These are phyloP conservation scores for Stemphylium vesicarium DNA, from an alignment of 2,329 filamentous ascomycete species.

Conservation along the genomic window DNA sequence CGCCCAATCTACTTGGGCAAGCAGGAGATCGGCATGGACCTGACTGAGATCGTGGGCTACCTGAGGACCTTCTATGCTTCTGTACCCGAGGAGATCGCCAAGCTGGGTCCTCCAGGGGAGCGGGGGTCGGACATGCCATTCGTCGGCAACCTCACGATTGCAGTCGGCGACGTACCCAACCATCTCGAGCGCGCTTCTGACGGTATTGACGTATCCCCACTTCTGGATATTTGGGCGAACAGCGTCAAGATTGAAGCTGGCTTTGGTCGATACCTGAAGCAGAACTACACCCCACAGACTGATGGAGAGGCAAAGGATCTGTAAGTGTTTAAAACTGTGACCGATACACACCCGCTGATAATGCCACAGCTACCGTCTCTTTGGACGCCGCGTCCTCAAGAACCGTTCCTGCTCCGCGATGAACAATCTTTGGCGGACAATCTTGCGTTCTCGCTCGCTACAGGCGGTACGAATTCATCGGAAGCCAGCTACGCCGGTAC, in stretches of 20 bases:
- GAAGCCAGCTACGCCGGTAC: background rate
- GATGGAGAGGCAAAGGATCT: constrained; percentile 43
- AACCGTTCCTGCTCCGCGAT: constrained; percentile 30
- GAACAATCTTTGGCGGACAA: constrained; percentile 32
- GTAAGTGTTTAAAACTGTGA: constrained; percentile 17
- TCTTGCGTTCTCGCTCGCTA: constrained; percentile 30
- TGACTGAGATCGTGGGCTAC: constrained; percentile 27
- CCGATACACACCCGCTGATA: constrained; percentile 3
- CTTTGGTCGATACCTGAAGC: constrained; percentile 36
- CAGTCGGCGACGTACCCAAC: constrained; percentile 23
- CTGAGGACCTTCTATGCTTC: constrained; percentile 29
- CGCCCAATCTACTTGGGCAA: constrained; percentile 28
- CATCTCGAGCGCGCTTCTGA: constrained; percentile 11
- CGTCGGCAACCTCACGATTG: constrained; percentile 38
- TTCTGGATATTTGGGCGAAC: constrained; percentile 41
- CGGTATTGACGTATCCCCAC: constrained; percentile 30
- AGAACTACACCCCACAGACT: constrained; percentile 16
- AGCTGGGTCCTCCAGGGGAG: constrained; percentile 1
- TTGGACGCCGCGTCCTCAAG: constrained; percentile 31
- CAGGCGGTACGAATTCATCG: constrained; percentile 30
- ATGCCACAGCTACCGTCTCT: constrained; percentile 35
- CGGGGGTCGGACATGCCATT: constrained; percentile 26
- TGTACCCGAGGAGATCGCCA: constrained; percentile 1
- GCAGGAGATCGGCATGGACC: constrained; percentile 39
- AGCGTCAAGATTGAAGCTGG: constrained; percentile 35